Percentiles rank a stretch among this genome's conserved stretches.
phyloP scores from a whole-genome alignment of 345 rosid species.

The Carallia pectinifolia region DNA sequence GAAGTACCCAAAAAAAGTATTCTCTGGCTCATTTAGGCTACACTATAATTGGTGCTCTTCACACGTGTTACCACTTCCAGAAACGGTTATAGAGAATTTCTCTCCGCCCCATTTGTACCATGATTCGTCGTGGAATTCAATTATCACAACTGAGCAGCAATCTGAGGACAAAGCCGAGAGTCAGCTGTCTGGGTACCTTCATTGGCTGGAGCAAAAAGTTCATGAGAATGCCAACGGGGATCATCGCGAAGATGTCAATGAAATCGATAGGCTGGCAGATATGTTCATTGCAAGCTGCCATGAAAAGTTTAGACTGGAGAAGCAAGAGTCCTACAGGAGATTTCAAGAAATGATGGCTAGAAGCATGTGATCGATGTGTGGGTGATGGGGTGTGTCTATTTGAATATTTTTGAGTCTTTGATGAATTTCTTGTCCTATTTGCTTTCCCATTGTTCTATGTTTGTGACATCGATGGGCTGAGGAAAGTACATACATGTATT shows the following conservation, averaged over 20 bases:
- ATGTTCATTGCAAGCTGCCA: slow-evolving; percentile 77
- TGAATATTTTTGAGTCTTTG: not conserved
- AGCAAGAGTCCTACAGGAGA: slow-evolving; percentile 91
- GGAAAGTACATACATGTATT: slow-evolving; percentile 11
- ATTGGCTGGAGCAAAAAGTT: slow-evolving; percentile 60
- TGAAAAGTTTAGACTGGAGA: slow-evolving; percentile 90
- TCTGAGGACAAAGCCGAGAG: slow-evolving; percentile 30
- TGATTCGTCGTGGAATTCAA: slow-evolving; percentile 53
- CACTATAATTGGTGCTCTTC: slow-evolving; percentile 93
- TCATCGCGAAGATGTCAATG: slow-evolving; percentile 34
- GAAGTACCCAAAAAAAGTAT: slow-evolving; percentile 30
- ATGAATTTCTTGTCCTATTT: not conserved
- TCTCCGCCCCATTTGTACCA: slow-evolving; percentile 44
- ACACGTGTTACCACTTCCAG: slow-evolving; percentile 57
- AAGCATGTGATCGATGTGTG: slow-evolving; percentile 40
- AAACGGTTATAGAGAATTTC: slow-evolving; percentile 42
- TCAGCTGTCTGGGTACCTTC: slow-evolving; percentile 64
- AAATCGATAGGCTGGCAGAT: slow-evolving; percentile 82
- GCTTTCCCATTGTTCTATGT: slow-evolving; percentile 33
- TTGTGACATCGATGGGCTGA: slow-evolving; percentile 18
- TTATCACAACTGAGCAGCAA: slow-evolving; percentile 25
- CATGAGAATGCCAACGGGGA: not conserved
- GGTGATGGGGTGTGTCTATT: not conserved
- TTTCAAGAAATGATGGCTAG: slow-evolving; percentile 77
- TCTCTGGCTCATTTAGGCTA: slow-evolving; percentile 79